phyloP scores from a whole-genome alignment of 2,329 filamentous ascomycete species.

The Trichoderma simmonsii region DNA sequence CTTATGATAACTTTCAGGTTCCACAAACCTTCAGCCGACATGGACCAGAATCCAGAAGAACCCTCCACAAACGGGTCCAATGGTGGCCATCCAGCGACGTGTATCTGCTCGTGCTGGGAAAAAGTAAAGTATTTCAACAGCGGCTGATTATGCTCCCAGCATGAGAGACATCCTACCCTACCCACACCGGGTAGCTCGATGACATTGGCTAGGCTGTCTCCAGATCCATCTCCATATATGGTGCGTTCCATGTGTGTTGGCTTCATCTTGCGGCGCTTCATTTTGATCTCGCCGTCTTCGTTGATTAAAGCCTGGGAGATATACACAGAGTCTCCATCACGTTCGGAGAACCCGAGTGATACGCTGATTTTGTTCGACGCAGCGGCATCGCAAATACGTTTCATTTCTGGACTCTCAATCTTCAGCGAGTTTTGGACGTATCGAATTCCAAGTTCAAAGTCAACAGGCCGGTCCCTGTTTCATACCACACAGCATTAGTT shows the following conservation, averaged over 20 bases:
- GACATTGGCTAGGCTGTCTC: conserved; percentile 38
- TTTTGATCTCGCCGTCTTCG: conserved; percentile 39
- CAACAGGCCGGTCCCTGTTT: background rate
- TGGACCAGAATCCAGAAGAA: background rate
- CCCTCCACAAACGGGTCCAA: background rate
- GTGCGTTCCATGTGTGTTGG: conserved; percentile 44
- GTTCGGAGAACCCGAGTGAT: conserved; percentile 44
- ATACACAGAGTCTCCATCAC: conserved; percentile 40
- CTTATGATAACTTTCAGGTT: background rate
- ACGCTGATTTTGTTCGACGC: background rate
- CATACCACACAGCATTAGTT: background rate
- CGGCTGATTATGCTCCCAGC: conserved; percentile 46
- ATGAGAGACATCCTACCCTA: conserved; percentile 49
- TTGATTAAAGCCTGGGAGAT: conserved; percentile 50
- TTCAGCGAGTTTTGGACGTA: background rate
- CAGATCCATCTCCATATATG: conserved; percentile 52
- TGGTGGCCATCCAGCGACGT: conserved; percentile 26
- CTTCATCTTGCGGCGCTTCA: conserved; percentile 46
- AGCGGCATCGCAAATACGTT: background rate
- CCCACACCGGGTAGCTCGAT: conserved; percentile 44
- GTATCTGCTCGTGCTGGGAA: conserved; percentile 22
- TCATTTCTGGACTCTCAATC: background rate
- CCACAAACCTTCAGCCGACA: background rate
- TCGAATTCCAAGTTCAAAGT: background rate
- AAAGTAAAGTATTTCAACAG: conserved; percentile 21